Conservation (phyloP, 1,284 basidiomycete species). For the Marasmius sp. region DNA sequence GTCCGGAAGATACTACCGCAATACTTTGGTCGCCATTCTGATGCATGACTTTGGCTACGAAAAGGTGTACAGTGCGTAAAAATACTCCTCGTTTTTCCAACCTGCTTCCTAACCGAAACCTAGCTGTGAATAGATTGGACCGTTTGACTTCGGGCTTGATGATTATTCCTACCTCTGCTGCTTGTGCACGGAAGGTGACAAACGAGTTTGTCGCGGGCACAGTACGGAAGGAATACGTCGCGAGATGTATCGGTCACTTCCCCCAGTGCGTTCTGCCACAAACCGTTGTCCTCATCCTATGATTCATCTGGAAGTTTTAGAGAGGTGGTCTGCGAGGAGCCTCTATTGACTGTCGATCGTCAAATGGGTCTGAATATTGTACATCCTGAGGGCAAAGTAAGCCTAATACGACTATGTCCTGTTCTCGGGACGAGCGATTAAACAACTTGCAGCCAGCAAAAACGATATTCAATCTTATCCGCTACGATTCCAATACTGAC, state of each 20-base stretch:
- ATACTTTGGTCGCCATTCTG: constrained; percentile 88
- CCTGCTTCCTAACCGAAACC: constrained; percentile 6
- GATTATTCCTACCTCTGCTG: constrained; percentile 83
- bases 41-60: constrained; percentile 82
- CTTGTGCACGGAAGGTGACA: constrained; percentile 73
- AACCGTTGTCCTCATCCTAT: constrained; percentile 1
- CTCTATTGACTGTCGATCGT: constrained; percentile 89
- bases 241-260: constrained; percentile 82
- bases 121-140: constrained; percentile 94
- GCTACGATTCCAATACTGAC: constrained; percentile 81
- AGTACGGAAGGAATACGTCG: constrained; percentile 90
- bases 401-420: too few species aligned
- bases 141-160: constrained; percentile 94
- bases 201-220: constrained; percentile 81
- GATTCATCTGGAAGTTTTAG: constrained; percentile 44
- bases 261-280: constrained; percentile 59
- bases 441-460: constrained; percentile 65
- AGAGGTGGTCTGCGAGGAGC: constrained; percentile 82
- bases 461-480: constrained; percentile 86
- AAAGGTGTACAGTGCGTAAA: constrained; percentile 77
- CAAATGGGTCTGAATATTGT: constrained; percentile 97
- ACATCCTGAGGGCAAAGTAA: constrained; percentile 89
- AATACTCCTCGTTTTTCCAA: neutral
- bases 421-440: too few species aligned
- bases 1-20: constrained; percentile 84